Conservation (phyloP, 768 basidiomycete species). For the Tricholoma furcatifolium region DNA sequence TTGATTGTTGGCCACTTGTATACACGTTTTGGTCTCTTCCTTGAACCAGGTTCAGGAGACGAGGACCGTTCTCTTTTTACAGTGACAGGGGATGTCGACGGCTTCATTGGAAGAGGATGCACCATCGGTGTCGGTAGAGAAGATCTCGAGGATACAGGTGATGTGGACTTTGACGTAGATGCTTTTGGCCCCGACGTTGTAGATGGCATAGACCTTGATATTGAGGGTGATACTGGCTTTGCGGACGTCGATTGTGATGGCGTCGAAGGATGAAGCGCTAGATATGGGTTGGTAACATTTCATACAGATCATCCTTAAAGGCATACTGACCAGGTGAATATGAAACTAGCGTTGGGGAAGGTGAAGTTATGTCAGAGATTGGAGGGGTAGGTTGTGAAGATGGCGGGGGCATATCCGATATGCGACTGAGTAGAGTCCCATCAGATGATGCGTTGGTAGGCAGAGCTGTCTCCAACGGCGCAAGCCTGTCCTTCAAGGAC, state of each 20-base stretch:
- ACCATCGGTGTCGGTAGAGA: constrained; percentile 10
- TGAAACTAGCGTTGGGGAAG: constrained; percentile 8
- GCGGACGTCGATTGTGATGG: neutral
- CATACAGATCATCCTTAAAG: neutral
- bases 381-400: constrained; percentile 3
- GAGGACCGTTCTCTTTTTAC: constrained; percentile 38
- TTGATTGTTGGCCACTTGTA: constrained; percentile 50
- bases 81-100: constrained; percentile 22
- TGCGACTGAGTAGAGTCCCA: constrained; percentile 12
- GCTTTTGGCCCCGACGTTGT: neutral
- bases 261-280: neutral
- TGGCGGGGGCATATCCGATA: constrained; percentile 8
- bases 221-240: constrained; percentile 3
- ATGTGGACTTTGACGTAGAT: neutral
- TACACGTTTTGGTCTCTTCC: constrained; percentile 31
- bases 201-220: constrained; percentile 9
- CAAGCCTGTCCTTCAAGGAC: neutral
- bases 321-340: constrained; percentile 10
- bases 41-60: constrained; percentile 16
- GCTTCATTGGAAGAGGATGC: constrained; percentile 34
- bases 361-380: neutral
- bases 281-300: neutral
- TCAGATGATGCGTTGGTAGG: no score
- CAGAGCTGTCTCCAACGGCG: no score
- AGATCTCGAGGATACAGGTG: constrained; percentile 8